phyloP scores from a whole-genome alignment of 1,284 basidiomycete genomes.

The Cystobasidium sp. region DNA sequence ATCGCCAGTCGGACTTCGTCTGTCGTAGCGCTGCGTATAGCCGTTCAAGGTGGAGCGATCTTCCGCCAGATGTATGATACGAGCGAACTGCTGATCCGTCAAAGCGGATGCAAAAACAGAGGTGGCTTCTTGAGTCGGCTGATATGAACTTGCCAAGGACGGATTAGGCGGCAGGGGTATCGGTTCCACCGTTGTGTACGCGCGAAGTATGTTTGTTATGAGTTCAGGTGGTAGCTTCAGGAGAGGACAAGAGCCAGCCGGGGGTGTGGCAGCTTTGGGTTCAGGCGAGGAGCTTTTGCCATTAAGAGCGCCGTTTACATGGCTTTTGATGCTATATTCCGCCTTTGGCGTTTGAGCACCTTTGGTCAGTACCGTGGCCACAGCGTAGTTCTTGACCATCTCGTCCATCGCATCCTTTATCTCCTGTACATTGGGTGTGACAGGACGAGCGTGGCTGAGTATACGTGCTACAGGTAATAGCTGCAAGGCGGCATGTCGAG shows the following conservation, averaged over 20 bases:
- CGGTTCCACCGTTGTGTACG: constrained; percentile 29
- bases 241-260: constrained; percentile 16
- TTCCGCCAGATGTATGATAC: constrained; percentile 29
- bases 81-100: constrained; percentile 32
- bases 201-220: constrained; percentile 24
- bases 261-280: background rate
- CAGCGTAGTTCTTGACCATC: constrained; percentile 20
- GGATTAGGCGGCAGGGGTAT: constrained; percentile 37
- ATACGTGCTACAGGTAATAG: constrained; percentile 31
- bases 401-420: constrained; percentile 30
- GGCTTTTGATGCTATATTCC: background rate
- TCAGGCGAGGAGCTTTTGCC: background rate
- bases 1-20: background rate
- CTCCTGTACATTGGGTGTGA: constrained; percentile 1
- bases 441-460: constrained; percentile 20
- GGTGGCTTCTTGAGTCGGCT: constrained; percentile 11
- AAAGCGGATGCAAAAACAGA: constrained; percentile 41
- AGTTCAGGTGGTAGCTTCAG: constrained; percentile 35
- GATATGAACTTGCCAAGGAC: constrained; percentile 6
- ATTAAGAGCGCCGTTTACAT: background rate
- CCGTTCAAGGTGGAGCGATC: constrained; percentile 36
- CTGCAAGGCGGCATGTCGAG: constrained; percentile 27
- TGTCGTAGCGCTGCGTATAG: constrained; percentile 23
- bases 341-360: background rate
- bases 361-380: constrained; percentile 5